phyloP scores from a whole-genome alignment of 768 basidiomycete species.

The Podaxis mareebaensis region DNA sequence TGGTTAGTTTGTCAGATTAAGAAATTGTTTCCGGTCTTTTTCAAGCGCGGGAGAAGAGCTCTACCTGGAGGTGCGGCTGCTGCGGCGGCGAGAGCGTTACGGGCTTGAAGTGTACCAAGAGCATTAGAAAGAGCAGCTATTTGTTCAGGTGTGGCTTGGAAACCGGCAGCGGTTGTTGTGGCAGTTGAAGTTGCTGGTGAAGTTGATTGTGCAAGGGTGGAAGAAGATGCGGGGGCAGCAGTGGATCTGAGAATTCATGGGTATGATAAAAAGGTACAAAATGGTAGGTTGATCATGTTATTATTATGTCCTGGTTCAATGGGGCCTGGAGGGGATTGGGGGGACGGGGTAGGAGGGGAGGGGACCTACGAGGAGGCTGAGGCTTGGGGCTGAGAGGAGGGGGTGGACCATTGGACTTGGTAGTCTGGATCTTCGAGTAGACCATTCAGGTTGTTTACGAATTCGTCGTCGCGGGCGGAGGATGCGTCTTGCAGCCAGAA shows the following conservation, averaged over 20 bases:
- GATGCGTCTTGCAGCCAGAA: constrained; percentile 90
- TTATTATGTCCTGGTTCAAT: constrained; percentile 2
- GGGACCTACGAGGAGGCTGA: constrained; percentile 34
- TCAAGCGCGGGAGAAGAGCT: not conserved
- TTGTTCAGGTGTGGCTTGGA: constrained; percentile 61
- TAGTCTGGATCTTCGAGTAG: constrained; percentile 68
- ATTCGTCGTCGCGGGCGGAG: constrained; percentile 67
- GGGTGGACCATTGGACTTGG: constrained; percentile 60
- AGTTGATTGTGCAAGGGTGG: constrained; percentile 8
- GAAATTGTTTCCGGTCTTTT: not conserved
- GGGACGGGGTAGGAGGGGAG: not conserved
- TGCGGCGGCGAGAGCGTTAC: constrained; percentile 27
- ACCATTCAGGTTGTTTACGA: constrained; percentile 69
- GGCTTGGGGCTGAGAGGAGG: constrained; percentile 33
- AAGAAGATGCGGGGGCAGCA: constrained; percentile 21
- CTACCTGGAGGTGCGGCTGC: constrained; percentile 36
- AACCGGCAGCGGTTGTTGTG: constrained; percentile 22
- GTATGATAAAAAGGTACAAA: not conserved
- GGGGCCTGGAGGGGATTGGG: constrained; percentile 7
- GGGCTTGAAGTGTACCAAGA: constrained; percentile 43
- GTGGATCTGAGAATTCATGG: constrained; percentile 4
- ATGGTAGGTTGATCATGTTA: constrained; percentile 8
- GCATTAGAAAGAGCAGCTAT: constrained; percentile 61
- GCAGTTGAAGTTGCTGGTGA: not conserved
- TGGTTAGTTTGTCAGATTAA: not conserved